Base-by-base conservation (phyloP, 2,329 filamentous ascomycete genomes). In the Knufia fluminis region DNA sequence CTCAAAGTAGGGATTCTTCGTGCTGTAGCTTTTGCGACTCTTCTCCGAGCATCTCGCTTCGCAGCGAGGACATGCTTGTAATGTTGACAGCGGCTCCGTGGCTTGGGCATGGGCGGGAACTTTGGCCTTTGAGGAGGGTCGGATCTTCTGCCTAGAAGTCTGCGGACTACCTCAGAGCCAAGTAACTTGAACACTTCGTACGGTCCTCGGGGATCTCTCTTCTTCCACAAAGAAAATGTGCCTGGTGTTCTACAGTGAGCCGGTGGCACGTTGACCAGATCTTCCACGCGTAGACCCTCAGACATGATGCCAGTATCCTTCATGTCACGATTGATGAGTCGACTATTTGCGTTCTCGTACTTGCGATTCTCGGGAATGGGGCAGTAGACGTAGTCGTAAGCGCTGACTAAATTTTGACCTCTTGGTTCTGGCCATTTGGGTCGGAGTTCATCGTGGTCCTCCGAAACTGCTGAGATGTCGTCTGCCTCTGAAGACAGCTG, bases 321-420 rank as follows among this genome's bases (percentile, higher is more conserved):
- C 31, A 58, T 42, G 24, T 58, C 56, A 20, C 56, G 42, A 19
- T 45, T 48, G 17, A 58, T 57, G 17, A 49, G 54, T 23, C 53
- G 47, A 22, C 51, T 53, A 14, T 55, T 49, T 8, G 52, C 56
- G 6, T 55, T 35, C 42, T 57, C 56, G 12, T 50, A 49, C 8
- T 54, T 53, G 10, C 56, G 51, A 20, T 51, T 58, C 22, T 58
- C 56, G 9, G 56, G 54, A 17, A 52, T 50, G 6, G 51, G 54
- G 46, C 48, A 55, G 22, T 41, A 54, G 23, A 57, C 56, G 38
- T 58, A 56, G 49, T 57, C 53, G 35, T 50, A 54, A 17, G 49
- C 46, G 31, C 54, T 54, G 28, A 35, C 52, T 12, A 49, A 32
- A 28, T 54, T 55, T n/a, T n/a, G 19, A 24, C 44, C 44, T 22